Conservation (phyloP, 2,329 filamentous ascomycete species). For the Fusarium protoensiforme region DNA sequence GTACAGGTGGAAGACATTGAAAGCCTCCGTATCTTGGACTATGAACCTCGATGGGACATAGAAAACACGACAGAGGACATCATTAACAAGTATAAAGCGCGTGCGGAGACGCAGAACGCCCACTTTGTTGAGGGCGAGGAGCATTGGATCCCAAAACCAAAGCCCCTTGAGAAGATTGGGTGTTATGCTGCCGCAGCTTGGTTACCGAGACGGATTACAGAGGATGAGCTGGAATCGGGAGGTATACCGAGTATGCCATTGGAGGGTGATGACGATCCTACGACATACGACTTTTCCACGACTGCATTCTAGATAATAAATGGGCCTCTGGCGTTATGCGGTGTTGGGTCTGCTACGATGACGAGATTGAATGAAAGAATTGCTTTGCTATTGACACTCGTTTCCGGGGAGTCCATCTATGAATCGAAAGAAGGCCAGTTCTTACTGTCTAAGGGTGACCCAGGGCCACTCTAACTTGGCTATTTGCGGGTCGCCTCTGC, state of each 20-base stretch:
- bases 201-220: not conserved
- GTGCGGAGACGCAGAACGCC: not conserved
- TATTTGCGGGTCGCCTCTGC: not conserved
- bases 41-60: not conserved
- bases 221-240: not conserved
- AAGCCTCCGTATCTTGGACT: not conserved
- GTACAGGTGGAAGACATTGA: not conserved
- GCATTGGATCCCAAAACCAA: slow-evolving; percentile 1
- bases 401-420: not conserved
- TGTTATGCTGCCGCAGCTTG: not conserved
- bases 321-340: not conserved
- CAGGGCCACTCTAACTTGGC: not conserved
- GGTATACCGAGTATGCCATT: not conserved
- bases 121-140: not conserved
- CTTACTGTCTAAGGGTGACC: not conserved
- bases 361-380: not conserved
- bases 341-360: not conserved
- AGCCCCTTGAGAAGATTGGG: not conserved
- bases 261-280: not conserved
- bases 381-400: not conserved
- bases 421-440: not conserved
- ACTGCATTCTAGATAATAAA: not conserved
- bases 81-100: not conserved
- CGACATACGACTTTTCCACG: not conserved
- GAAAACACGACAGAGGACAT: not conserved